Base-by-base conservation (phyloP, 768 basidiomycete species). In the Xerocomellus amylosporus region DNA sequence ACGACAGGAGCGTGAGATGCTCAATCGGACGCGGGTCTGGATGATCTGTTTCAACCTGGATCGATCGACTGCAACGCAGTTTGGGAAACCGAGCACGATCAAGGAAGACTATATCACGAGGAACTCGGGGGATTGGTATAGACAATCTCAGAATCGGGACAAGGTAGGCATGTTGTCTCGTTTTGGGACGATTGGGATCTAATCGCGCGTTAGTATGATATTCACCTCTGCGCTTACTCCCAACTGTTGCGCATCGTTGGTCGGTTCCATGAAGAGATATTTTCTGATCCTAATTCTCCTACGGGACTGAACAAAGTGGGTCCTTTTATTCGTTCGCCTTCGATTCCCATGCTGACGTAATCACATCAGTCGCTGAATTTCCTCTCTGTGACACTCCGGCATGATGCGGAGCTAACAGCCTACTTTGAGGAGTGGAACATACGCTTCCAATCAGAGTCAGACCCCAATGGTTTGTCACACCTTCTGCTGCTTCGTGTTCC, bases 41-140 rank as follows among this genome's bases (percentile, higher is more conserved):
- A 81, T 95, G 77, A 88, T 89, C 47, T 94, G 90, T 67, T 93
- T 87, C 73, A 90, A 91, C 65, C 69, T 95, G 53, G 93, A 97
- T 68, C 82, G 90, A 17, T 93, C 91, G 26, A 87, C 88, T 3
- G 86, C 90, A 2, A 93, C 88, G 3, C 88, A 93, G 67, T 90
- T 93, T 67, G 93, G 93, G 4, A 93, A 93, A 70, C 90, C 92
- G 3, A 86, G 86, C 13, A 92, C 90, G 9, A 86, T 95, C 65
- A 87, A 88, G 61, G 92, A 93, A 62, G 90, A 94, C 65, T 86
- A 80, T 51, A 83, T 88, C 58, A 82, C 89, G 49, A 80, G 91
- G 31, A 80, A 84, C 63, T 83, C 85, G 7, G 78, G 76, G 33
- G 83, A 87, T 39, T 92, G 88, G 88, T 91, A 90, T 66, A 85